Conservation (phyloP, 805 yeast genomes). For the Trichomonascus vanleenenianus region DNA sequence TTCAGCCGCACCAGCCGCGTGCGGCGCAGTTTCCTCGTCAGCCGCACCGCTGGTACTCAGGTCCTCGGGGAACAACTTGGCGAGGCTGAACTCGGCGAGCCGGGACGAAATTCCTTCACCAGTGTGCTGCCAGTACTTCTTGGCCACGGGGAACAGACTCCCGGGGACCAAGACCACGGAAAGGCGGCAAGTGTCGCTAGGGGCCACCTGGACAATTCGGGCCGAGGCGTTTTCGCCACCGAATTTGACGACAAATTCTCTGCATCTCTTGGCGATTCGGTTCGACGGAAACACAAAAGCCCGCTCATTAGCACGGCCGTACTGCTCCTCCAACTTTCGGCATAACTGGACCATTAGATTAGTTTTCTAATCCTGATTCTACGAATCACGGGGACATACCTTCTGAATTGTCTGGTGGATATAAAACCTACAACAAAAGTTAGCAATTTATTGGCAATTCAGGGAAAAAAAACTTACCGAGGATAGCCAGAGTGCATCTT, state of each 20-base stretch:
- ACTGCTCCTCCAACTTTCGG: constrained; percentile 41
- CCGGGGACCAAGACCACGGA: constrained; percentile 74
- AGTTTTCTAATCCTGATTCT: background rate
- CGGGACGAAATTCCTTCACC: constrained; percentile 96
- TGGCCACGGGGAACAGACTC: constrained; percentile 53
- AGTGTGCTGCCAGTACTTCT: constrained; percentile 92
- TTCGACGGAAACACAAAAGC: constrained; percentile 73
- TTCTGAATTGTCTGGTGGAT: constrained; percentile 32
- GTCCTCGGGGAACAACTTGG: constrained; percentile 8
- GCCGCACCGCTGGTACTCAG: constrained; percentile 5
- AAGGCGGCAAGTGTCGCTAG: constrained; percentile 50
- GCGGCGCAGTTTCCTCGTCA: constrained; percentile 34
- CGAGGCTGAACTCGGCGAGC: constrained; percentile 66
- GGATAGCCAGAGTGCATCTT: constrained; percentile 88
- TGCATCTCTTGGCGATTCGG: constrained; percentile 72
- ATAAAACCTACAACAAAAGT: constrained; percentile 21
- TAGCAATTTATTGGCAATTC: constrained; percentile 49
- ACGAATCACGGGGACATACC: constrained; percentile 14
- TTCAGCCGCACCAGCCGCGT: too few species aligned
- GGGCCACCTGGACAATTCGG: constrained; percentile 64
- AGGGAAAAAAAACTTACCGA: constrained; percentile 51
- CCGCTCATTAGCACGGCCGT: constrained; percentile 72
- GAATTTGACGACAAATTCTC: constrained; percentile 55
- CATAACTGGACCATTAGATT: background rate
- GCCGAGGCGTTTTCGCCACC: constrained; percentile 22